Base-by-base conservation (phyloP, 352 stramenopile genomes). In the Globisporangium takayamanum region DNA sequence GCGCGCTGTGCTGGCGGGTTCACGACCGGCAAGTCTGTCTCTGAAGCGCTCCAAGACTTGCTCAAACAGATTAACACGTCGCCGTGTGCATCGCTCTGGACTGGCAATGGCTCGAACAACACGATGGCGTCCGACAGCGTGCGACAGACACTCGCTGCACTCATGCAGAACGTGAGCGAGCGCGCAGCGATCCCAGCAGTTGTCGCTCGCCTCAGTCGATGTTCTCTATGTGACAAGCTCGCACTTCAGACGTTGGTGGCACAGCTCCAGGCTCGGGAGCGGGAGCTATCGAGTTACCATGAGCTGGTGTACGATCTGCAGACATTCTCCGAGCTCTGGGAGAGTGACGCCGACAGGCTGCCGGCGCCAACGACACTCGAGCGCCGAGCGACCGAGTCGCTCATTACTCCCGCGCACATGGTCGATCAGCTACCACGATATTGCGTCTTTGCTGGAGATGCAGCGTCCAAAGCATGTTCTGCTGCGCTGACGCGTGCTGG, bases 241-340 rank as follows among this genome's bases (percentile, higher is more conserved):
- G 59, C 88, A 11, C 64, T 92, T 14, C 48, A 50, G 11, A 48
- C 52, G 1, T 76, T 90, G 28, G 60, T 78, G 10, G 54, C 65
- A 15, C 50, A 56, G 0, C 60, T 79, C 3, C 69, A 73, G 12
- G 28, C 10, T 6, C 57, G 57, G 3, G 50, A 50, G 20, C 28
- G 6, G 14, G 49, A 37, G 3, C 42, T 52, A 1, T 20, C 14
- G 10, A 30, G 50, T 16, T 39, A 66, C 22, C 36, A 49, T 8
- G 48, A 60, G 15, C 18, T 56, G 16, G 51, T 88, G n/a, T 84
- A 72, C 62, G 79, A 76, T 6, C 50, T 90, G 11, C 82, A 88
- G 57, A 57, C 68, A 26, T 90, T 90, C 50, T 89, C 75, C 7
- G 83, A 92, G 60, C 67, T 89, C 26, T 92, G 83, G 83, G 78